Conservation (phyloP, 768 basidiomycete genomes). For the Galerina marginata region DNA sequence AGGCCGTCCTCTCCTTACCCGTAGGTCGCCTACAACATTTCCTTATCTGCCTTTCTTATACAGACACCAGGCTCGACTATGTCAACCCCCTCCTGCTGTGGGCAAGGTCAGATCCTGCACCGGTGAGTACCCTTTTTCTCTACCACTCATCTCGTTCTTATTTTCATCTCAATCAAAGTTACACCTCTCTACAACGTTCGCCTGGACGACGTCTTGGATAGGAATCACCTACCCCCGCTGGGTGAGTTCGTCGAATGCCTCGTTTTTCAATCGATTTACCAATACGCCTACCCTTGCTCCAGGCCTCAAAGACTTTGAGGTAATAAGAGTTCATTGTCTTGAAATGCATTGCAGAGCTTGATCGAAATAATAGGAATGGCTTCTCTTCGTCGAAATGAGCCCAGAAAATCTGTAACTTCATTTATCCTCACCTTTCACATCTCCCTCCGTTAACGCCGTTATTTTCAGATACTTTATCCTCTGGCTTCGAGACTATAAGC, state of each 20-base stretch:
- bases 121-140: constrained; percentile 34
- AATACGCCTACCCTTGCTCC: neutral
- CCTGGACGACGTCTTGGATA: constrained; percentile 76
- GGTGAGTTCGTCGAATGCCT: constrained; percentile 40
- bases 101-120: constrained; percentile 72
- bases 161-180: constrained; percentile 39
- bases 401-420: constrained; percentile 73
- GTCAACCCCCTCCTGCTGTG: constrained; percentile 71
- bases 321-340: constrained; percentile 19
- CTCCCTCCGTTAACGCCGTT: constrained; percentile 15
- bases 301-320: constrained; percentile 77
- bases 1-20: constrained; percentile 26
- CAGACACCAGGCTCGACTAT: constrained; percentile 52
- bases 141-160: constrained; percentile 10
- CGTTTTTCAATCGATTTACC: neutral
- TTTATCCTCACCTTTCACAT: neutral
- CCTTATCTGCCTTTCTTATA: neutral
- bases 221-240: constrained; percentile 80
- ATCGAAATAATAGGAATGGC: constrained; percentile 62
- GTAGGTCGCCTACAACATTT: constrained; percentile 2
- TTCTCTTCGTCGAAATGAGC: constrained; percentile 76
- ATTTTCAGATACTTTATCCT: constrained; percentile 72
- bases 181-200: constrained; percentile 71
- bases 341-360: neutral
- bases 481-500: constrained; percentile 78